Percentiles rank a stretch among this genome's conserved stretches.
Conservation (phyloP, 352 stramenopile genomes). For the Phytophthora lateralis region DNA sequence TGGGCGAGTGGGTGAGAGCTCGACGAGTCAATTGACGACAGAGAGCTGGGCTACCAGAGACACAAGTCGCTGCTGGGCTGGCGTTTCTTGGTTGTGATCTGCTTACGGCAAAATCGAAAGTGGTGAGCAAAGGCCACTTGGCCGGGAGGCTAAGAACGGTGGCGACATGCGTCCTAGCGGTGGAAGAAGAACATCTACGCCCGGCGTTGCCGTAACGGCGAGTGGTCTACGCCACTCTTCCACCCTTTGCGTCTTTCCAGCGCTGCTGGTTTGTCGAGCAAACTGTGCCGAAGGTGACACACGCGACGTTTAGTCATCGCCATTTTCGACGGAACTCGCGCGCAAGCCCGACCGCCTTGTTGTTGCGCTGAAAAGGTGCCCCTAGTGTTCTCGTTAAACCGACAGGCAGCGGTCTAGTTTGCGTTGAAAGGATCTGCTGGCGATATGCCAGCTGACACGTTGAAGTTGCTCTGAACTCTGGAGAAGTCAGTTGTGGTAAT, state of each 20-base stretch:
- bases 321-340: slow-evolving; percentile 38
- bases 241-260: slow-evolving; percentile 36
- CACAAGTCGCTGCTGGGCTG: slow-evolving; percentile 16
- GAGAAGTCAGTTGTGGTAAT: slow-evolving; percentile 16
- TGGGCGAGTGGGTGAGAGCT: slow-evolving; percentile 13
- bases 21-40: slow-evolving; percentile 6
- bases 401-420: slow-evolving; percentile 14
- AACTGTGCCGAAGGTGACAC: slow-evolving; percentile 40
- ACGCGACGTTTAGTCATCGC: slow-evolving; percentile 31
- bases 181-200: slow-evolving; percentile 25
- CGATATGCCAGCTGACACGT: slow-evolving; percentile 9
- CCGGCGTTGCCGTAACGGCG: slow-evolving; percentile 19
- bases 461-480: slow-evolving; percentile 15
- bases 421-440: slow-evolving; percentile 17
- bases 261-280: slow-evolving; percentile 27
- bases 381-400: slow-evolving; percentile 9
- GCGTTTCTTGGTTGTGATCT: slow-evolving; percentile 31
- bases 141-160: slow-evolving; percentile 29
- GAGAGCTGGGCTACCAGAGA: slow-evolving; percentile 20
- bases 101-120: slow-evolving; percentile 37
- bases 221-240: slow-evolving; percentile 23
- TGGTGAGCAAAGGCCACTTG: slow-evolving; percentile 25
- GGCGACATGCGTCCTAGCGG: slow-evolving; percentile 19
- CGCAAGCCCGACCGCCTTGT: slow-evolving; percentile 25
- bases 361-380: slow-evolving; percentile 29